Conservation (phyloP, 2,329 filamentous ascomycete genomes). For the Exophiala phaeomuriformis region DNA sequence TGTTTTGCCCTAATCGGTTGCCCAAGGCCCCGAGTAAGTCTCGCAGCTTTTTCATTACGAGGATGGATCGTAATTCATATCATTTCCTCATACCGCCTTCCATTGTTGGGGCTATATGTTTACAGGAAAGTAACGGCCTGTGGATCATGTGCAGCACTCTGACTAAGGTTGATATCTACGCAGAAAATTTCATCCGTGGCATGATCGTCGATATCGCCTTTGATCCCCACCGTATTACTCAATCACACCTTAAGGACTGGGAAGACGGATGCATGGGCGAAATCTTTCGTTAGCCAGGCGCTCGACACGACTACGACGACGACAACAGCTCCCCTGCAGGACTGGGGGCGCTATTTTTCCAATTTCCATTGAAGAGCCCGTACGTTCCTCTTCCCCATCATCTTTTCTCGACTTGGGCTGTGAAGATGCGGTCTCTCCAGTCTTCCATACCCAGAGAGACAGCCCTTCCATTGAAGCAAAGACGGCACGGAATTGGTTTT, state of each 20-base stretch:
- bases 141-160: not conserved
- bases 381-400: too few species aligned
- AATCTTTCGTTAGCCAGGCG: constrained; percentile 1
- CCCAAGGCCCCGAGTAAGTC: constrained; percentile 6
- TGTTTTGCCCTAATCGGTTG: not conserved
- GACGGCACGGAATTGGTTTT: too few species aligned
- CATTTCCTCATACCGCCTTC: too few species aligned
- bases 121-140: too few species aligned
- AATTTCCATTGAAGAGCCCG: not conserved
- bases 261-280: constrained; percentile 4
- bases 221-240: not conserved
- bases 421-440: too few species aligned
- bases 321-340: too few species aligned
- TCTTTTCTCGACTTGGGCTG: too few species aligned
- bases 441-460: too few species aligned
- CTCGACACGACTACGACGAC: too few species aligned
- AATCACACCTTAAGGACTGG: constrained; percentile 1
- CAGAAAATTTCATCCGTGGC: constrained; percentile 2
- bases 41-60: not conserved
- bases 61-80: too few species aligned
- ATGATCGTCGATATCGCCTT: constrained; percentile 14
- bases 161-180: not conserved
- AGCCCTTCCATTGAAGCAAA: too few species aligned
- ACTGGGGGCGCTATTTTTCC: not conserved
- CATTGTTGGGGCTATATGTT: too few species aligned